Evolutionary conservation across 495 filamentous ascomycete genomes (phyloP).

Genomic region (Bombardia bombarda): DNA sequence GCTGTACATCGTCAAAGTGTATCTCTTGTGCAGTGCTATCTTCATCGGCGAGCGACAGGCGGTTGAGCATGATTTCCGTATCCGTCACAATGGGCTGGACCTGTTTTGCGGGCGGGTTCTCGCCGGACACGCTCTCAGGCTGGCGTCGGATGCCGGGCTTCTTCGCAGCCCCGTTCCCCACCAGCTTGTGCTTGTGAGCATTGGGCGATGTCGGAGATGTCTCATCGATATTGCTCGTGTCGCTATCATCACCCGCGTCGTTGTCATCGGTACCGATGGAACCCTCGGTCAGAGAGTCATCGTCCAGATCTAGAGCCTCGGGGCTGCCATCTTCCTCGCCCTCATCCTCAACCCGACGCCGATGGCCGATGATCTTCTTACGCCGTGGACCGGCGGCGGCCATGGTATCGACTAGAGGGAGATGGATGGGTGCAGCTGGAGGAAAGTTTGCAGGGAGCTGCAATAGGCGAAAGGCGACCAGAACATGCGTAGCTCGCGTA

Average conservation of each 20-base stretch:
- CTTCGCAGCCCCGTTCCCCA: slow-evolving; percentile 32
- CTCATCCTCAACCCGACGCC: slow-evolving; percentile 73
- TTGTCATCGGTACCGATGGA: slow-evolving; percentile 68
- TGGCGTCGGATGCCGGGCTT: slow-evolving; percentile 35
- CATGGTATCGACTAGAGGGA: slow-evolving; percentile 17
- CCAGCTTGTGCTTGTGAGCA: slow-evolving; percentile 22
- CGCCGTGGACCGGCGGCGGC: slow-evolving; percentile 39
- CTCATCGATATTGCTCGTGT: slow-evolving; percentile 59
- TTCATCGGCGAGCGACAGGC: slow-evolving; percentile 58
- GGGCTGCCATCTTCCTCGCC: slow-evolving; percentile 65
- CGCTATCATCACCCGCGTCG: slow-evolving; percentile 72
- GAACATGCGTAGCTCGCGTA: slow-evolving; percentile 19
- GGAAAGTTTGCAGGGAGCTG: slow-evolving; percentile 18
- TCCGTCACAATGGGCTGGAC: slow-evolving; percentile 45
- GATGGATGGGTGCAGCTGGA: slow-evolving; percentile 9
- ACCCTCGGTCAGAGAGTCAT: slow-evolving; percentile 78
- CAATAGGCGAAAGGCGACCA: slow-evolving; percentile 12
- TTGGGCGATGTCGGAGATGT: slow-evolving; percentile 44
- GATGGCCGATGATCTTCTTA: slow-evolving; percentile 67
- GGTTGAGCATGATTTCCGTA: slow-evolving; percentile 84
- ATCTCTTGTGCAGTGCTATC: slow-evolving; percentile 47
- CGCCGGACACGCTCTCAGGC: slow-evolving; percentile 15
- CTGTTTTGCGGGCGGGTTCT: slow-evolving; percentile 31
- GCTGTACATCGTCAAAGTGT: slow-evolving; percentile 56
- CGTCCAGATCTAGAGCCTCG: slow-evolving; percentile 58